Base-by-base conservation (phyloP, 2,329 filamentous ascomycete genomes). In the Xylaria sp. region DNA sequence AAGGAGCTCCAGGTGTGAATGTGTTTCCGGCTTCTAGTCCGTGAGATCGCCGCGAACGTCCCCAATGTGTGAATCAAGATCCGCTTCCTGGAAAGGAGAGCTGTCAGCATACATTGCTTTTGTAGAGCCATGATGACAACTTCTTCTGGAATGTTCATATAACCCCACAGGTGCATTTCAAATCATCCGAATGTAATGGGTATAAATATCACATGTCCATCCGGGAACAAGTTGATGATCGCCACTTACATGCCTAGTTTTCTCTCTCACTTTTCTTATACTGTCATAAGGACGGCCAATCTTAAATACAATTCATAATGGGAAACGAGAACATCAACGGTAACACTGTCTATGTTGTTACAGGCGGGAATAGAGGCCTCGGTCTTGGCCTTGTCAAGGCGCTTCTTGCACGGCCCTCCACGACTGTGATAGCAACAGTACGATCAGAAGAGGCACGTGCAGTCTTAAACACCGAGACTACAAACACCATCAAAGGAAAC, bases 401-500 rank as follows among this genome's bases (percentile, higher is more conserved):
- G 0, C 71, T 78, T 50, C 71, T 80, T 1, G 72, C 78, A 37
- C 81, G 82, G 18, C 77, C 82, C 64, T 82, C 83, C 65, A 82
- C 85, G 67, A 83, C 71, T 1, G 67, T 76, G 51, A 68, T 78
- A 18, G 75, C 73, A 1, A 72, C 72, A 1, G 75, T 76, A 2
- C 73, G 76, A 11, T 66, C 70, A 52, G 63, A 69, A 2, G 39
- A 62, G 10, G 56, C 67, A 1, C 46, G 62, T 0, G 59, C 65
- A 0, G 62, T 61, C 0, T 61, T 72, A 5, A 54, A 63, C 3
- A 55, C 71, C 3, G 63, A 63, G 4, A 50, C 47, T 10, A 30
- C 56, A 0, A 62, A 74, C 0, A 60, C 70, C 1, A 70, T 58
- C 0, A 35, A 18, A 13, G 76, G 69, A 2, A 39, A 65, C 0